Evolutionary conservation across 2,329 filamentous ascomycete genomes (phyloP).

Genomic region (Epichloe amarillans): DNA sequence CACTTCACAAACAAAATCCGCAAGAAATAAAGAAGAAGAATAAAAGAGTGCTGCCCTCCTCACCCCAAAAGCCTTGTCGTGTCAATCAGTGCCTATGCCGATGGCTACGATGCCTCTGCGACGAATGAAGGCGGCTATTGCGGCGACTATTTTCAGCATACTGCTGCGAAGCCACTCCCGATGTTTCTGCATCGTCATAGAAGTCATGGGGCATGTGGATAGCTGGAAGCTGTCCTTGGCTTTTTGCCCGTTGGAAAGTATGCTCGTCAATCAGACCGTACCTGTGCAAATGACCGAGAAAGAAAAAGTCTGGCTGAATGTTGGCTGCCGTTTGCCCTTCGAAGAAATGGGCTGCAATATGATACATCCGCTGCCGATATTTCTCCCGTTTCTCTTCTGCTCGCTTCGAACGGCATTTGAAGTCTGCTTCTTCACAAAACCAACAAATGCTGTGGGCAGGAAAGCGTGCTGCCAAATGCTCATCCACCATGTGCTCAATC

Average conservation of each 20-base stretch:
- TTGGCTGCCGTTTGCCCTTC: slow-evolving; percentile 11
- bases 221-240: slow-evolving; percentile 18
- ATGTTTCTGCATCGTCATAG: not conserved
- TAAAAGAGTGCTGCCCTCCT: not conserved
- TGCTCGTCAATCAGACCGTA: slow-evolving; percentile 16
- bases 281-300: slow-evolving; percentile 24
- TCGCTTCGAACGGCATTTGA: slow-evolving; percentile 11
- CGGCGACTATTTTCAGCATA: not conserved
- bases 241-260: slow-evolving; percentile 10
- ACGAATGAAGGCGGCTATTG: not conserved
- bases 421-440: slow-evolving; percentile 31
- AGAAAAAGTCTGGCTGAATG: slow-evolving; percentile 26
- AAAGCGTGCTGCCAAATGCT: slow-evolving; percentile 22
- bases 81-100: not conserved
- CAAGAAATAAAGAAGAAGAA: not conserved
- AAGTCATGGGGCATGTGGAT: not conserved
- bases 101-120: not conserved
- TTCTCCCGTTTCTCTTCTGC: slow-evolving; percentile 8
- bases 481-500: slow-evolving; percentile 29
- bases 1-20: not conserved
- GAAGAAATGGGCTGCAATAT: slow-evolving; percentile 33
- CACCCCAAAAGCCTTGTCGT: not conserved
- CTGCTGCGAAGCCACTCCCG: not conserved
- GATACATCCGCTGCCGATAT: slow-evolving; percentile 31
- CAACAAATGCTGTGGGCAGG: slow-evolving; percentile 30